Evolutionary conservation across 306 rosid species (phyloP), one percentile per base, ranked within the genome.

Genomic region (Rosa persica): DNA sequence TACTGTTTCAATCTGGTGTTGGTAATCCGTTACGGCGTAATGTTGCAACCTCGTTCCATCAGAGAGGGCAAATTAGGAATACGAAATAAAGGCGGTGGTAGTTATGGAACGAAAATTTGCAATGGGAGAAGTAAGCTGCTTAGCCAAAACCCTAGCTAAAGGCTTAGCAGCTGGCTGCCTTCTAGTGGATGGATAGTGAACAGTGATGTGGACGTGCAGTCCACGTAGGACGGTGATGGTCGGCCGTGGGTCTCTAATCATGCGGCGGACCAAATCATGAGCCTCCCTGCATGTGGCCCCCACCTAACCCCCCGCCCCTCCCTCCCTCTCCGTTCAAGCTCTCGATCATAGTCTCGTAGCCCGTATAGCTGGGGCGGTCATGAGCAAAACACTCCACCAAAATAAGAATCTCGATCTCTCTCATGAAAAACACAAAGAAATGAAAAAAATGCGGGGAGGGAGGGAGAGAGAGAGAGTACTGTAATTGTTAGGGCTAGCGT

Each of bases 151-250:
- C 70, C 27, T 67, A 38, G 48, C 48, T 39, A 39, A 66, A 19
- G 44, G 47, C 6, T 65, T 15, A 36, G 6, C 7, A 64, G 70
- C 44, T 66, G 25, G 47, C 71, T 67, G 71, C 16, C 8, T 38
- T 39, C 15, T 38, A 61, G 61, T 8, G 39, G 76, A 9, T n/a
- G 73, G 78, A 17, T 49, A 44, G 72, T 22, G 67, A 82, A 69
- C 30, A 71, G 61, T 61, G 87, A 87, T 76, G 80, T 82, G 79
- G 89, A 85, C 72, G 80, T 76, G 70, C 43, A 79, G 89, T 86
- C 93, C 95, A 90, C 90, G 86, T 85, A 85, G 86, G 88, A 88
- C 88, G 88, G 93, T 84, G 90, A 80, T 87, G 87, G 91, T 88
- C 97, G 89, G 90, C 87, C 73, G 89, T 80, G 88, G 88, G 89